phyloP scores from a whole-genome alignment of 208 protist species.

The Crithidia acanthocephali region DNA sequence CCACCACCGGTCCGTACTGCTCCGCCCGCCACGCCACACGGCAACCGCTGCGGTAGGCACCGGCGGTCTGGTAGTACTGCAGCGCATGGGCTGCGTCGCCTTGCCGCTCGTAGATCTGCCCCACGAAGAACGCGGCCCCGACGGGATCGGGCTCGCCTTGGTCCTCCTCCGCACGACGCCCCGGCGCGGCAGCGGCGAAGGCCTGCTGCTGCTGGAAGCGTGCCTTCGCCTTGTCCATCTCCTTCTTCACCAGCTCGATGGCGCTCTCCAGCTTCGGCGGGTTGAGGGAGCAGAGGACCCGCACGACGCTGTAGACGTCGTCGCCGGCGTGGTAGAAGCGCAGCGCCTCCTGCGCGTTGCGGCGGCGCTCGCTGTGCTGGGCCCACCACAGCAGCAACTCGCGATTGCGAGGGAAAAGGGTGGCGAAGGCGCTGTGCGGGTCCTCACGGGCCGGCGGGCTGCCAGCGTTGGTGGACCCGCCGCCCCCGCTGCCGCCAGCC shows the following conservation, averaged over 20 bases:
- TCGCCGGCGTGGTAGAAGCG: slow-evolving; percentile 90
- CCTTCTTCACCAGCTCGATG: slow-evolving; percentile 79
- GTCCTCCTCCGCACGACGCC: slow-evolving; percentile 17
- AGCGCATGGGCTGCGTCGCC: slow-evolving; percentile 74
- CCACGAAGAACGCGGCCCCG: slow-evolving; percentile 95
- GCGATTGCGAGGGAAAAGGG: slow-evolving; percentile 71
- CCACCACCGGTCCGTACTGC: slow-evolving; percentile 73
- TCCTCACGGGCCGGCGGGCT: slow-evolving; percentile 11
- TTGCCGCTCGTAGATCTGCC: slow-evolving; percentile 85
- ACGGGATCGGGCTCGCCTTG: slow-evolving; percentile 56
- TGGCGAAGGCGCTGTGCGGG: slow-evolving; percentile 46
- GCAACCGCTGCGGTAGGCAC: slow-evolving; percentile 90
- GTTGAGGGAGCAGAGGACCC: slow-evolving; percentile 83
- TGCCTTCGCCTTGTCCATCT: slow-evolving; percentile 58
- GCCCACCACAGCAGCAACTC: slow-evolving; percentile 94
- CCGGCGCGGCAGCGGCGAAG: slow-evolving; percentile 31
- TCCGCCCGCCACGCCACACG: slow-evolving; percentile 82
- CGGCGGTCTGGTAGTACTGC: slow-evolving; percentile 90
- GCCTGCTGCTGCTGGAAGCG: slow-evolving; percentile 63
- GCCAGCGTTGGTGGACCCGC: neutral
- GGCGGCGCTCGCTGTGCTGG: slow-evolving; percentile 90
- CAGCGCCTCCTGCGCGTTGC: slow-evolving; percentile 88
- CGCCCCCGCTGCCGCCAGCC: neutral
- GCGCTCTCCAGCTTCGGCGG: slow-evolving; percentile 87
- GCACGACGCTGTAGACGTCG: slow-evolving; percentile 91